Evolutionary conservation across 345 rosid species (phyloP), one percentile per base, ranked within the genome.

Genomic region (Rhizophora apiculata): DNA sequence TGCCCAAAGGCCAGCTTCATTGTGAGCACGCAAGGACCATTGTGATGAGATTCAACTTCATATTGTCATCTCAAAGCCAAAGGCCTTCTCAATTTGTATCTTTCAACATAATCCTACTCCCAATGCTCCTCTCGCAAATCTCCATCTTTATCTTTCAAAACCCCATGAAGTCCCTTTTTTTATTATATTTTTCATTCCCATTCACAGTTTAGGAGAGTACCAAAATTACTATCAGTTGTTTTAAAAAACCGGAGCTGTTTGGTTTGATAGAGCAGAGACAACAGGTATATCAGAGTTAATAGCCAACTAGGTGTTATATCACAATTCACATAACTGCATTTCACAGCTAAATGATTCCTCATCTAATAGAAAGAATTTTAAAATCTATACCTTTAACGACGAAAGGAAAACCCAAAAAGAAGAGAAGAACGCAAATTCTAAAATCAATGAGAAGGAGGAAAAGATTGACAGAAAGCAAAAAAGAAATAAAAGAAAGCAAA

Each of bases 331-430:
- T 69, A 58, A 69, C 67, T 71, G 57, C 72, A 76, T 37, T 46
- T 56, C 68, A 79, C 37, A 74, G 53, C 63, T 68, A 57, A 55
- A 46, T 71, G 58, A 76, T 65, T 69, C 8, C 37, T 67, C 31
- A 62, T 32, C 52, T 70, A 51, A 68, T 58, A 70, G 71, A 80
- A 82, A 81, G 76, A 82, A 75, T 63, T 70, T 74, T 65, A 73
- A 64, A 70, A 70, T 81, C 72, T 71, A 76, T 58, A 66, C 73
- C 76, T 72, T 79, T 71, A 82, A 74, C 76, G 81, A 75, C 56
- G 71, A 69, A 72, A 82, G 30, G 65, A 55, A 30, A 57, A 64
- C 20, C 65, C 36, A 15, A 37, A 37, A 54, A 27, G 51, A 37
- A 49, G 34, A 34, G 48, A 21, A 43, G 30, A 8, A 3, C 1